Evolutionary conservation across 495 filamentous ascomycete genomes (phyloP), one percentile per base, ranked within the genome.

Genomic region (Evansstolkia leycettana): DNA sequence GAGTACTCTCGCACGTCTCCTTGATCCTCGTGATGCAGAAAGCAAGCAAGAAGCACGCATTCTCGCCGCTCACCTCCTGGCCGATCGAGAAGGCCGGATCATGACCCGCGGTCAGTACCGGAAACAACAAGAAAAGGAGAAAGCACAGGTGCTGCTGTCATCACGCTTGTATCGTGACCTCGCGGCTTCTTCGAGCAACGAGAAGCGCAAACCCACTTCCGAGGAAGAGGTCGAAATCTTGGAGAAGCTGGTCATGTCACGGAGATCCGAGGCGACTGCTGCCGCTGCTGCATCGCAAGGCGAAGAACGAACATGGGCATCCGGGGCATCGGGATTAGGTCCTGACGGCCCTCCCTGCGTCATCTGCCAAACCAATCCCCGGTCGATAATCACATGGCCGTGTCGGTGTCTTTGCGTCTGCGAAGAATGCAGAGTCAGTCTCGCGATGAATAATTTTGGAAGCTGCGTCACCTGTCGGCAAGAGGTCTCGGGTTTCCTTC

Each of bases 401-500:
- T 98, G 90, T 50, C 76, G 92, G 13, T 98, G 90, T 52, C 67
- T 98, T 29, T 87, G 84, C 41, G 65, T 94, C 16, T 96, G 90
- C 49, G 90, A 98, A 50, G 90, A 96, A 36, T 96, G 90, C 55
- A 68, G 90, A 13, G 80, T 98, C 16, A 85, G 81, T 35, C 70
- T 98, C 19, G 90, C 90, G 6, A 83, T 92, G 82, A 94, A 93
- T 47, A 96, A 96, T 56, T 95, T 89, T 49, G 80, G 84, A 28
- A 89, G 80, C 46, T 98, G 90, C 45, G 86, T 95, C 14, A 95
- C 89, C 43, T 96, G 90, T 52, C 69, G 90, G 33, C 72, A 81
- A 41, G 81, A 89, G 41, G 82, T 94, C 16, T 73, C 73, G 17
- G 89, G 86, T 15, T 96, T 90, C 56, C 80, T 79, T 39, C 72